Percentiles rank a stretch among this genome's conserved stretches.
These are phyloP conservation scores for Terana coerulea DNA, from an alignment of 768 basidiomycete genomes.

Conservation along the genomic window DNA sequence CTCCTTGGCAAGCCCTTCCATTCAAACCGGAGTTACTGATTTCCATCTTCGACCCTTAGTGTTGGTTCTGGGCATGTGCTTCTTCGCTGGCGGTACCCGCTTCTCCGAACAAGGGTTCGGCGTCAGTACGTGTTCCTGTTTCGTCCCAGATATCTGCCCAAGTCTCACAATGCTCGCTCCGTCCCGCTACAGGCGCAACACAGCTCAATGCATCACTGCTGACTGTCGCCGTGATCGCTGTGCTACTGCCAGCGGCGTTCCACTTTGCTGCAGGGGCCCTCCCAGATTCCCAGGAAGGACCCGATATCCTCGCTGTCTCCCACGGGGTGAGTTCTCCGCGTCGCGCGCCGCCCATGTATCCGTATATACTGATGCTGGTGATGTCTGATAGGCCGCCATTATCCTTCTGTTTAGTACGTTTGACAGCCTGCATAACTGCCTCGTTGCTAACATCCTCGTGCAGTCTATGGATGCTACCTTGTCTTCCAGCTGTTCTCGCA, in stretches of 20 bases:
- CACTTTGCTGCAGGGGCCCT: conserved; percentile 46
- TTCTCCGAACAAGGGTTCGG: conserved; percentile 81
- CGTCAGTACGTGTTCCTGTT: conserved; percentile 42
- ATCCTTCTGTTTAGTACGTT: conserved; percentile 70
- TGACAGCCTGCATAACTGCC: too few relatives aligned
- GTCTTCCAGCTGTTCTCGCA: conserved; percentile 82
- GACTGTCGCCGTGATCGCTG: conserved; percentile 71
- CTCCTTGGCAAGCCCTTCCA: not conserved
- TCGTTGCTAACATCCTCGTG: not conserved
- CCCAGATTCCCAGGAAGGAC: conserved; percentile 22
- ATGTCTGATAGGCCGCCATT: conserved; percentile 55
- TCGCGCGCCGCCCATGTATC: not conserved
- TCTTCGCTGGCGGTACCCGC: conserved; percentile 75
- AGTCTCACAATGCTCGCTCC: not conserved
- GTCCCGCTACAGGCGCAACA: conserved; percentile 48
- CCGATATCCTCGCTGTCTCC: conserved; percentile 62
- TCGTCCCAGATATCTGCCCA: not conserved
- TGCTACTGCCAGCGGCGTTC: conserved; percentile 77
- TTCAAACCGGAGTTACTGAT: conserved; percentile 3
- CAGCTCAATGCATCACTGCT: conserved; percentile 73
- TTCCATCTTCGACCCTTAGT: conserved; percentile 39
- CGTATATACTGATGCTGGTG: too few relatives aligned
- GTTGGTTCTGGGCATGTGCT: conserved; percentile 80
- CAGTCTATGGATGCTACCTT: conserved; percentile 73
- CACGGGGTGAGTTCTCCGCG: conserved; percentile 52